These are phyloP conservation scores for Echria macrotheca DNA, from an alignment of 495 filamentous ascomycete genomes.

Conservation along the genomic window DNA sequence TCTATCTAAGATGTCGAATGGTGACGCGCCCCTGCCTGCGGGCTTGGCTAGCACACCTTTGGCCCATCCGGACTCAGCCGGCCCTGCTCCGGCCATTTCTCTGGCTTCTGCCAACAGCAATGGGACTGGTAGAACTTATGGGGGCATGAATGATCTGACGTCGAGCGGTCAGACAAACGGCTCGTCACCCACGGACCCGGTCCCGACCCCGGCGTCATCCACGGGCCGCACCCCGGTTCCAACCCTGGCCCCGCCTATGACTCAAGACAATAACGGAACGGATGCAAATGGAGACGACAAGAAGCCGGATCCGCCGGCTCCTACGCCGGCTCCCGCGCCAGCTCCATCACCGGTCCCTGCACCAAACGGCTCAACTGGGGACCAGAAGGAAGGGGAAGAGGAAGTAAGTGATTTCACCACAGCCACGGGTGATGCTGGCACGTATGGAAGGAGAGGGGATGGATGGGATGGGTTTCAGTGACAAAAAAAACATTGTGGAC, in stretches of 20 bases:
- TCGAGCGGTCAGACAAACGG: not conserved
- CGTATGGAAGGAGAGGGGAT: not conserved
- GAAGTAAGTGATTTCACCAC: not conserved
- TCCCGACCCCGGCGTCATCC: not conserved
- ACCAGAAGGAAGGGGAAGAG: not conserved
- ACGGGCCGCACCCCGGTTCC: not conserved
- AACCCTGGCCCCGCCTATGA: not conserved
- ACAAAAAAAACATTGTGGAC: not conserved
- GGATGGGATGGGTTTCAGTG: not conserved
- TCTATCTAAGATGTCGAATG: conserved; percentile 1
- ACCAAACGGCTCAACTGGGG: not conserved
- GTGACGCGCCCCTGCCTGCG: not conserved
- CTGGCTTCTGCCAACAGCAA: not conserved
- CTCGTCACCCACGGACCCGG: not conserved
- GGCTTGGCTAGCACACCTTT: not conserved
- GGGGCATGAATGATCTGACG: not conserved
- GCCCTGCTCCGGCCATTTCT: not conserved
- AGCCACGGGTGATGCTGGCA: not conserved
- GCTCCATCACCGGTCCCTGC: not conserved
- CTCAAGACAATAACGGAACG: not conserved
- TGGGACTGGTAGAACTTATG: not conserved
- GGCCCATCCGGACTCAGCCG: not conserved
- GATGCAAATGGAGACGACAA: not conserved
- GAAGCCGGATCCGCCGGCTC: not conserved
- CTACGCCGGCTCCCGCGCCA: too few species aligned